Percentiles rank a stretch among this genome's conserved stretches.
phyloP scores from a whole-genome alignment of 202 grass and related monocot species.

The Brachypodium distachyon region DNA sequence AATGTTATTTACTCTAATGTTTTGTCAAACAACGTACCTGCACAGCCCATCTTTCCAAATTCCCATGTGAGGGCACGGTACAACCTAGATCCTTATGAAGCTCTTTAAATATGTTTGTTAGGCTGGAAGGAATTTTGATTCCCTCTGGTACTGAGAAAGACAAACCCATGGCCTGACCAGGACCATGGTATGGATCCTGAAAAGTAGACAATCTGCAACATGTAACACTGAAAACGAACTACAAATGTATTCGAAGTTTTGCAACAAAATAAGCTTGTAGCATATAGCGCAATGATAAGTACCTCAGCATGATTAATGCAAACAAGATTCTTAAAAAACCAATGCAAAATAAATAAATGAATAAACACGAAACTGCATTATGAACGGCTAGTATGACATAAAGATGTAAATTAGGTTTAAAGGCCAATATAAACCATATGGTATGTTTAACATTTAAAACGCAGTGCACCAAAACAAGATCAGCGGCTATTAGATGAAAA shows the following conservation, averaged over 20 bases:
- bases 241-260: not conserved
- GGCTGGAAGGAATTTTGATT: conserved; percentile 76
- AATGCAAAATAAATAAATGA: not conserved
- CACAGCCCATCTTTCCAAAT: conserved; percentile 95
- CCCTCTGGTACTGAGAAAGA: conserved; percentile 87
- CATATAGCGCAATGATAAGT: not conserved
- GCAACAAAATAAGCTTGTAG: not conserved
- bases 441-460: not conserved
- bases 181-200: conserved; percentile 98
- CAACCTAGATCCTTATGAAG: conserved; percentile 73
- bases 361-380: not conserved
- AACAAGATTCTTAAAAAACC: not conserved
- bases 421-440: not conserved
- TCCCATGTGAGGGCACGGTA: conserved; percentile 75
- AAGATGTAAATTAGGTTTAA: not conserved
- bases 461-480: not conserved
- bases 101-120: conserved; percentile 89
- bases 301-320: not conserved
- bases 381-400: not conserved
- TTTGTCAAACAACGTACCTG: conserved; percentile 44
- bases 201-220: not conserved
- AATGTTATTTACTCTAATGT: not conserved
- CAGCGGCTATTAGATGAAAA: not conserved
- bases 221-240: not conserved
- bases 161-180: conserved; percentile 90